A percentile compares a stretch with the other conserved stretches of the same genome.
phyloP scores from a whole-genome alignment of 257 asterid species.

The Apocynum venetum region DNA sequence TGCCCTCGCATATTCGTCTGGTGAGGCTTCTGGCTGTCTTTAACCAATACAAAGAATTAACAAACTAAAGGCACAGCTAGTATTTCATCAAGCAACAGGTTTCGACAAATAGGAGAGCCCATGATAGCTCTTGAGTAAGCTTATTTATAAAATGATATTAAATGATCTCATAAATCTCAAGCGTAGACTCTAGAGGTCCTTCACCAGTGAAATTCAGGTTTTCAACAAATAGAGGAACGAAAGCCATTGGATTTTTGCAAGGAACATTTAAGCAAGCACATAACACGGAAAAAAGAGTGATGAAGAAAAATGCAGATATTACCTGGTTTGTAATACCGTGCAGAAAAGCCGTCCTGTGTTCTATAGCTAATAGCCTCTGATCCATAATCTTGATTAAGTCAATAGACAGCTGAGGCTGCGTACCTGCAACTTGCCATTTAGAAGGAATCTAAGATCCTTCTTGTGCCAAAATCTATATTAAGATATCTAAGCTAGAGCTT shows the following conservation, averaged over 20 bases:
- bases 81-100: background rate
- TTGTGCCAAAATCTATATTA: background rate
- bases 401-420: conserved; percentile 55
- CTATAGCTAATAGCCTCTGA: conserved; percentile 57
- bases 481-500: background rate
- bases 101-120: background rate
- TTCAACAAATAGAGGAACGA: background rate
- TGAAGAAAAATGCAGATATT: background rate
- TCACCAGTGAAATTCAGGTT: background rate
- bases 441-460: background rate
- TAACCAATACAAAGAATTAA: conserved; percentile 22
- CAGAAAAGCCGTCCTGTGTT: conserved; percentile 56
- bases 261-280: conserved; percentile 18
- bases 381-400: conserved; percentile 82
- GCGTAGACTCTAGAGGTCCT: background rate
- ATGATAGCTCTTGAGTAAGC: background rate
- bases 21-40: conserved; percentile 75
- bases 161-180: background rate
- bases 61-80: background rate
- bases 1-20: conserved; percentile 66
- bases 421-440: conserved; percentile 19
- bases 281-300: background rate
- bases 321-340: conserved; percentile 58
- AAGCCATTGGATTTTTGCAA: conserved; percentile 13
- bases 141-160: background rate